Percentiles rank a stretch among this genome's conserved stretches.
Evolutionary conservation across 139 green algal species (phyloP).

Genomic region (Pleodorina starrii): DNA sequence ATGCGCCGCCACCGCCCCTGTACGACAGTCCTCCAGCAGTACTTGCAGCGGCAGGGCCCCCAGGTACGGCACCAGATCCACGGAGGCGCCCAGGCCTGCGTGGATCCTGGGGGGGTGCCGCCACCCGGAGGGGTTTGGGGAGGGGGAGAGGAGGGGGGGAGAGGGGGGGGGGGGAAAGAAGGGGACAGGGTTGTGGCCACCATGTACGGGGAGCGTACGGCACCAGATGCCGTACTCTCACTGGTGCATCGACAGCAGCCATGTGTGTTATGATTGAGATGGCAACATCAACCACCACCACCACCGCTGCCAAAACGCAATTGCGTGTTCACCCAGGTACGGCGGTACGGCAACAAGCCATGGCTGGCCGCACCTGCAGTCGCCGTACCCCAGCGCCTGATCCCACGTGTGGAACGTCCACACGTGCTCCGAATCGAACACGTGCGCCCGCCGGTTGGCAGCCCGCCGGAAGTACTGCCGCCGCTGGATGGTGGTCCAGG

Average conservation of each 20-base stretch:
- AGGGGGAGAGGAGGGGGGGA: too few relatives aligned
- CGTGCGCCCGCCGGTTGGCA: background rate
- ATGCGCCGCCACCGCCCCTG: background rate
- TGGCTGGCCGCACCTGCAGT: conserved; percentile 33
- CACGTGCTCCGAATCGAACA: conserved; percentile 15
- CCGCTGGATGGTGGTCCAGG: conserved; percentile 8
- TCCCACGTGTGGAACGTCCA: conserved; percentile 39
- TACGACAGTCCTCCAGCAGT: background rate
- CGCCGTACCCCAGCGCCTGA: conserved; percentile 14
- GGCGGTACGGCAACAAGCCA: too few relatives aligned
- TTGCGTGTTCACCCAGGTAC: too few relatives aligned
- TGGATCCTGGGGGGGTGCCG: background rate
- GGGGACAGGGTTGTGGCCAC: background rate
- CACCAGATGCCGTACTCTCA: too few relatives aligned
- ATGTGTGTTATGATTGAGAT: too few relatives aligned
- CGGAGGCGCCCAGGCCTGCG: background rate
- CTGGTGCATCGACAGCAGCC: too few relatives aligned
- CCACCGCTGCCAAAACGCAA: too few relatives aligned
- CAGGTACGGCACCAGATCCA: conserved; percentile 34
- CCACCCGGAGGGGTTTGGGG: too few relatives aligned
- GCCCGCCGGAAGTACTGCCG: conserved; percentile 7
- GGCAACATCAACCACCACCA: too few relatives aligned
- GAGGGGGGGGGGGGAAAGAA: too few relatives aligned
- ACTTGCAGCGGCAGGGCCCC: conserved; percentile 15
- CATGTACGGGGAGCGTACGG: too few relatives aligned